Percentiles rank a stretch among this genome's conserved stretches.
These are phyloP conservation scores for Amylostereum areolatum DNA, from an alignment of 1,284 basidiomycete species.

Conservation along the genomic window DNA sequence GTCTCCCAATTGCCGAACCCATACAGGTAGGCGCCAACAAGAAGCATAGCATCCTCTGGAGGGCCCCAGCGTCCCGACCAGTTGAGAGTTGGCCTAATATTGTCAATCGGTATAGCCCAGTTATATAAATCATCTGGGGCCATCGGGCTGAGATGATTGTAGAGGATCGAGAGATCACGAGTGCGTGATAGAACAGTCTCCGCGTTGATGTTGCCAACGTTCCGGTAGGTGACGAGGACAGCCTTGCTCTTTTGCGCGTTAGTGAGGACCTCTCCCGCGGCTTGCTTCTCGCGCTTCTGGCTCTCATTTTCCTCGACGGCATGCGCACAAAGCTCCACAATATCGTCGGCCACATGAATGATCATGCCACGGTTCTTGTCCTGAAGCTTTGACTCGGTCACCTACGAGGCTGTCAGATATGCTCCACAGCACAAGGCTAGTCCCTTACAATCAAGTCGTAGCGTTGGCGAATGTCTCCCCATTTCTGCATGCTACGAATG, in stretches of 20 bases:
- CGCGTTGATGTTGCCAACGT: constrained; percentile 93
- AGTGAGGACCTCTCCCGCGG: constrained; percentile 79
- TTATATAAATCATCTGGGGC: constrained; percentile 60
- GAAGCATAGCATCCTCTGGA: constrained; percentile 88
- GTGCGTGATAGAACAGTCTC: constrained; percentile 92
- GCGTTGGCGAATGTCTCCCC: constrained; percentile 95
- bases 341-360: constrained; percentile 87
- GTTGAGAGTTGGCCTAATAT: constrained; percentile 88
- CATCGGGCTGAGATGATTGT: constrained; percentile 71
- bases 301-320: constrained; percentile 84
- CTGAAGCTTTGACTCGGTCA: constrained; percentile 87
- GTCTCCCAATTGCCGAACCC: constrained; percentile 98
- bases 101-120: constrained; percentile 88
- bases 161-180: constrained; percentile 87
- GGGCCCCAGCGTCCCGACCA: constrained; percentile 97
- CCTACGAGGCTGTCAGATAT: constrained; percentile 36
- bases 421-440: constrained; percentile 6
- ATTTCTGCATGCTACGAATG: constrained; percentile 92
- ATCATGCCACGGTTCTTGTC: constrained; percentile 95
- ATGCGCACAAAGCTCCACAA: constrained; percentile 80
- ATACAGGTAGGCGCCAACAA: constrained; percentile 90
- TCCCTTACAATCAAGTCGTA: constrained; percentile 87
- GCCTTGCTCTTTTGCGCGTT: constrained; percentile 93
- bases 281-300: constrained; percentile 69
- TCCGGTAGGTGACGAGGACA: constrained; percentile 86